Evolutionary conservation across 2,329 filamentous ascomycete genomes (phyloP).

Genomic region (Arthrobotrys conoides): DNA sequence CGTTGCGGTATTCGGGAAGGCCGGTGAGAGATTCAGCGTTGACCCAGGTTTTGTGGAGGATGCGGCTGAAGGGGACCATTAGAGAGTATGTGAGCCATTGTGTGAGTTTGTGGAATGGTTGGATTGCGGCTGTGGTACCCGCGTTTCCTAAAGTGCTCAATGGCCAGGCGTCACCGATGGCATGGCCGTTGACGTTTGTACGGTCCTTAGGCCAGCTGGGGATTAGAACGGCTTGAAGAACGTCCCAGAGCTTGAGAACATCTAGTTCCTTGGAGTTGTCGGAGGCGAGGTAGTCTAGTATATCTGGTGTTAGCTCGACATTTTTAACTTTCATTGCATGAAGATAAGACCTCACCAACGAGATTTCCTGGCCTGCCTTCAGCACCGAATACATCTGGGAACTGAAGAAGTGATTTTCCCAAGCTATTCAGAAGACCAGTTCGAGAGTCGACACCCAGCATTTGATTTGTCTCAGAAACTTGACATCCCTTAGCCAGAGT

Average conservation of each 20-base stretch:
- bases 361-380: constrained; percentile 41
- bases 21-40: constrained; percentile 87
- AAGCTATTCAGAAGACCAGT: constrained; percentile 85
- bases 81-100: constrained; percentile 96
- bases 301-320: constrained; percentile 75
- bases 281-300: constrained; percentile 80
- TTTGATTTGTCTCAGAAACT: constrained; percentile 68
- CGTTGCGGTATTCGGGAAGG: constrained; percentile 92
- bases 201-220: constrained; percentile 91
- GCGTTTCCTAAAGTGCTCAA: constrained; percentile 86
- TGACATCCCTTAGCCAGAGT: constrained; percentile 68
- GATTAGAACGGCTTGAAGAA: constrained; percentile 87
- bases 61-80: constrained; percentile 88
- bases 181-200: constrained; percentile 86
- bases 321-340: constrained; percentile 43
- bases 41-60: constrained; percentile 84
- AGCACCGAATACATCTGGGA: constrained; percentile 18
- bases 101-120: constrained; percentile 91
- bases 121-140: constrained; percentile 66
- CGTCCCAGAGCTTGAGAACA: constrained; percentile 88
- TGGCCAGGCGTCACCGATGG: constrained; percentile 96
- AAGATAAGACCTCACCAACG: constrained; percentile 10
- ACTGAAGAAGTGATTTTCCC: constrained; percentile 88
- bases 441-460: constrained; percentile 71
- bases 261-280: constrained; percentile 88